These are phyloP conservation scores for Sugiyamaella xylanicola DNA, from an alignment of 1,139 yeast genomes.

Conservation along the genomic window DNA sequence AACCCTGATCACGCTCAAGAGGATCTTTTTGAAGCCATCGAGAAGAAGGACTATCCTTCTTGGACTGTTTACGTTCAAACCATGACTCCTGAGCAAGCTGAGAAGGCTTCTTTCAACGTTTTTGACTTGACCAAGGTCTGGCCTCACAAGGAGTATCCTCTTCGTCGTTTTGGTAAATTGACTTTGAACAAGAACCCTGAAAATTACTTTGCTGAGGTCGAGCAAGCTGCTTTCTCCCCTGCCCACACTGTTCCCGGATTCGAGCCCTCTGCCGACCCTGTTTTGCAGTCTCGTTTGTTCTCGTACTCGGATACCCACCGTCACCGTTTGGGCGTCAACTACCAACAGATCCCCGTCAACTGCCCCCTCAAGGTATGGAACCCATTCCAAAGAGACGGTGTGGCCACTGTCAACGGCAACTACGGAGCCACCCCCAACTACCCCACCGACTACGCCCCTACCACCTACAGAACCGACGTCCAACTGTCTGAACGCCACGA, in stretches of 20 bases:
- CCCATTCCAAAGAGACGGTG: conserved; percentile 76
- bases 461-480: conserved; percentile 48
- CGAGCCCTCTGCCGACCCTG: conserved; percentile 87
- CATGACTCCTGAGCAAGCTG: conserved; percentile 73
- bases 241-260: conserved; percentile 82
- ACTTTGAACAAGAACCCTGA: conserved; percentile 70
- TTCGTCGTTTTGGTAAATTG: conserved; percentile 72
- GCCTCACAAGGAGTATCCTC: conserved; percentile 77
- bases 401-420: conserved; percentile 75
- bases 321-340: conserved; percentile 69
- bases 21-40: conserved; percentile 60
- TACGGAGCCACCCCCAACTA: conserved; percentile 80
- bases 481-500: conserved; percentile 67
- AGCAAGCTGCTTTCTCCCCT: conserved; percentile 82
- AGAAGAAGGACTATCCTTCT: conserved; percentile 60
- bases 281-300: conserved; percentile 79
- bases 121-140: conserved; percentile 78
- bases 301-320: conserved; percentile 83
- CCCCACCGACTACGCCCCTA: conserved; percentile 49
- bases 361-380: conserved; percentile 47
- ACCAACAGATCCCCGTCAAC: conserved; percentile 73
- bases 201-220: conserved; percentile 80
- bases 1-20: conserved; percentile 66
- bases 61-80: conserved; percentile 71
- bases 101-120: conserved; percentile 52